Conservation (phyloP, 805 yeast species). For the Candida nanaspora region DNA sequence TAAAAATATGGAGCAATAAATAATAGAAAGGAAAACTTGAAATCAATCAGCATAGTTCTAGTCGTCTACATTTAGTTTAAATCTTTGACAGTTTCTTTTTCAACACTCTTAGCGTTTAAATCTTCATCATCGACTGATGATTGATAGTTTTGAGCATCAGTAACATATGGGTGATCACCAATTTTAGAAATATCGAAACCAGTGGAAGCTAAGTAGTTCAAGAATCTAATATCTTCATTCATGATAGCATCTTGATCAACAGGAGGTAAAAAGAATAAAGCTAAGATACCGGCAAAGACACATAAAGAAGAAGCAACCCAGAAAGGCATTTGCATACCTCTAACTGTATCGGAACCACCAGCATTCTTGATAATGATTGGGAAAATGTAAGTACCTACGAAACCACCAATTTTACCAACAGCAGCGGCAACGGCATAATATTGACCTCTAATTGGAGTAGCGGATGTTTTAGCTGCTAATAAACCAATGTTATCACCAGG, state of each 20-base stretch:
- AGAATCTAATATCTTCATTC: slow-evolving; percentile 67
- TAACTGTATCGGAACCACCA: slow-evolving; percentile 41
- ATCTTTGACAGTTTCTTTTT: background rate
- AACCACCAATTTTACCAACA: slow-evolving; percentile 86
- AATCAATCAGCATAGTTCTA: background rate
- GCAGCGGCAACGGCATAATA: slow-evolving; percentile 92
- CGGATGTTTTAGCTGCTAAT: slow-evolving; percentile 77
- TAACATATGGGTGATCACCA: slow-evolving; percentile 28
- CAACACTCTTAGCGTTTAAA: background rate
- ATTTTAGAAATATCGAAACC: slow-evolving; percentile 66
- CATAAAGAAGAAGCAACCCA: slow-evolving; percentile 77
- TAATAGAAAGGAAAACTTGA: background rate
- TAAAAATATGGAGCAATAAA: background rate
- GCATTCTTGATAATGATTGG: slow-evolving; percentile 65
- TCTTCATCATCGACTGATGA: background rate
- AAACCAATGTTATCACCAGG: slow-evolving; percentile 91
- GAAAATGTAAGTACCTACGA: slow-evolving; percentile 83
- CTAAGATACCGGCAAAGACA: slow-evolving; percentile 59
- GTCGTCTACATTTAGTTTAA: background rate
- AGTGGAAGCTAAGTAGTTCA: slow-evolving; percentile 54
- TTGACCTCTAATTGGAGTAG: slow-evolving; percentile 85
- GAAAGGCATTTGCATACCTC: slow-evolving; percentile 71
- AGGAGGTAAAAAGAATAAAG: slow-evolving; percentile 67
- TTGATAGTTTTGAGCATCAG: background rate
- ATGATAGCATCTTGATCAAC: slow-evolving; percentile 79